These are phyloP conservation scores for Colletotrichum tabaci DNA, from an alignment of 2,329 filamentous ascomycete genomes.

Conservation along the genomic window DNA sequence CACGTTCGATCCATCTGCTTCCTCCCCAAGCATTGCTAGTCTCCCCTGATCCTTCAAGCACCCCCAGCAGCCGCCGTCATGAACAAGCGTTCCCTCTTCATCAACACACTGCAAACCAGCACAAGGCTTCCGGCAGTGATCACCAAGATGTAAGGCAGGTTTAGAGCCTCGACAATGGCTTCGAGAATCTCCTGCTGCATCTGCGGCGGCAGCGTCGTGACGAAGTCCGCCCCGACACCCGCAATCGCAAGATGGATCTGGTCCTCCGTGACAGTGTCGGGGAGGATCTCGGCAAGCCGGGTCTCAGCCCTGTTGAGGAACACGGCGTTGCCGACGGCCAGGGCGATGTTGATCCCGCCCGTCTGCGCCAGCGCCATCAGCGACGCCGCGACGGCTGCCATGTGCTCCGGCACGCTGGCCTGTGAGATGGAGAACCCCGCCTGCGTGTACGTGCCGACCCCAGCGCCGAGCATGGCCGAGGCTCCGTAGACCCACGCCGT, in stretches of 20 bases:
- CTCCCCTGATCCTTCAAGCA: neutral
- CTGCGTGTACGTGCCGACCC: slow-evolving; percentile 53
- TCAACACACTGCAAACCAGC: slow-evolving; percentile 43
- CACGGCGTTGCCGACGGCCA: slow-evolving; percentile 43
- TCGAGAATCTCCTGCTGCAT: slow-evolving; percentile 44
- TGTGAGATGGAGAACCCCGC: slow-evolving; percentile 48
- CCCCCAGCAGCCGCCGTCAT: slow-evolving; percentile 23
- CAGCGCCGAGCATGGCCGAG: slow-evolving; percentile 57
- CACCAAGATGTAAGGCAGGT: slow-evolving; percentile 45
- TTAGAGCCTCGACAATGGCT: slow-evolving; percentile 47
- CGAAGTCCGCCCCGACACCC: slow-evolving; percentile 37
- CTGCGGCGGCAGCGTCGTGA: slow-evolving; percentile 35
- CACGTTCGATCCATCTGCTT: too few relatives aligned
- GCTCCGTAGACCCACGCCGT: slow-evolving; percentile 50
- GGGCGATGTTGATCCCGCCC: slow-evolving; percentile 38
- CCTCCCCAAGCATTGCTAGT: neutral
- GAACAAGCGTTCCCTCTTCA: slow-evolving; percentile 40
- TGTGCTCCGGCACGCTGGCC: slow-evolving; percentile 21
- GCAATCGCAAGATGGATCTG: slow-evolving; percentile 47
- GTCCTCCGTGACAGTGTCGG: slow-evolving; percentile 43
- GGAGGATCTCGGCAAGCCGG: slow-evolving; percentile 46
- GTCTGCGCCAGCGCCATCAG: slow-evolving; percentile 34
- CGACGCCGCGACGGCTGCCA: slow-evolving; percentile 26
- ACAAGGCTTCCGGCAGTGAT: slow-evolving; percentile 57
- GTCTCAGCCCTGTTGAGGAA: slow-evolving; percentile 52